Evolutionary conservation across 2,329 filamentous ascomycete species (phyloP).

Genomic region (Neonectria coccinea): DNA sequence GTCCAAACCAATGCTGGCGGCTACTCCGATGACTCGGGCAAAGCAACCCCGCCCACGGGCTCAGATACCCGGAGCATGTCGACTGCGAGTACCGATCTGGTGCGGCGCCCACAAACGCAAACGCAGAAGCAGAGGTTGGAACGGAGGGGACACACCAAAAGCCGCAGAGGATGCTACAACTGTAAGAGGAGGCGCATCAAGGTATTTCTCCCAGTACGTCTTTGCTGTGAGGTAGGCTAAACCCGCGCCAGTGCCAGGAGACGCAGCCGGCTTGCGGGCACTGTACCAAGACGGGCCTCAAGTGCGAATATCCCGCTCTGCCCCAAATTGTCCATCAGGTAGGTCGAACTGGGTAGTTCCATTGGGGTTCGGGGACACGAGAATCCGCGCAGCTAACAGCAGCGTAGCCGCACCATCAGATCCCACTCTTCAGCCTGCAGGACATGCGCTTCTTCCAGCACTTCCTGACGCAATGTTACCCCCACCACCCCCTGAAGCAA

Average conservation of each 20-base stretch:
- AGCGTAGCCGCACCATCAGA: slow-evolving; percentile 64
- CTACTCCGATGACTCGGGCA: slow-evolving; percentile 48
- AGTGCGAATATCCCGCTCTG: slow-evolving; percentile 70
- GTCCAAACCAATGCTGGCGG: slow-evolving; percentile 21
- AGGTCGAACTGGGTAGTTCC: slow-evolving; percentile 20
- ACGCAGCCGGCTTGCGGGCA: slow-evolving; percentile 72
- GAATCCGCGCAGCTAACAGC: slow-evolving; percentile 8
- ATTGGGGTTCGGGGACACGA: neutral
- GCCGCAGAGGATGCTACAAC: slow-evolving; percentile 73
- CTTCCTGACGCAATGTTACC: slow-evolving; percentile 71
- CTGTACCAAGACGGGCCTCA: slow-evolving; percentile 70
- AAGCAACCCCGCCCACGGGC: slow-evolving; percentile 47
- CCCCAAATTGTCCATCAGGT: slow-evolving; percentile 65
- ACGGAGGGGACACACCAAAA: slow-evolving; percentile 74
- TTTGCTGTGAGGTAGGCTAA: slow-evolving; percentile 28
- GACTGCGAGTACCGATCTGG: slow-evolving; percentile 35
- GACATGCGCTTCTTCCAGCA: slow-evolving; percentile 79
- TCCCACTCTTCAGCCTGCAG: slow-evolving; percentile 69
- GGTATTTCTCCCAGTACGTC: slow-evolving; percentile 49
- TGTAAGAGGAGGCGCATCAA: slow-evolving; percentile 76
- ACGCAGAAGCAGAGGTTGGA: slow-evolving; percentile 56
- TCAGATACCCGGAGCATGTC: slow-evolving; percentile 44
- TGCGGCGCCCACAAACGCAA: slow-evolving; percentile 30
- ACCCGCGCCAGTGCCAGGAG: slow-evolving; percentile 69
- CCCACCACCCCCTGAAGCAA: slow-evolving; percentile 73